These are phyloP conservation scores for Cicer bijugum DNA, from an alignment of 306 rosid species.

Conservation along the genomic window DNA sequence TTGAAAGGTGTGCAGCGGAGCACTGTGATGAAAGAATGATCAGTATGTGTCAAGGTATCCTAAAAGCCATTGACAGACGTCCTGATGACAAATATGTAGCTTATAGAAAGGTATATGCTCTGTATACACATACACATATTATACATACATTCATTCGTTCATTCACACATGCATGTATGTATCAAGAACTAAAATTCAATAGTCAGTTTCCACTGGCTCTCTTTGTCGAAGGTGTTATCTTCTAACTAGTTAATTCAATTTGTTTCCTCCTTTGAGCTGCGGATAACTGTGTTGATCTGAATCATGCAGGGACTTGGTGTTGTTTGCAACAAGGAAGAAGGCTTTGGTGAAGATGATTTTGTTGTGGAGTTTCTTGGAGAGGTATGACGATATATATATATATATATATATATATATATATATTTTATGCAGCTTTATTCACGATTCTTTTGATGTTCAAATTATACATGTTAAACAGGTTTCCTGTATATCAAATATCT, in stretches of 20 bases:
- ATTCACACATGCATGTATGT: background rate
- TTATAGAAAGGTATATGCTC: constrained; percentile 76
- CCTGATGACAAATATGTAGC: constrained; percentile 94
- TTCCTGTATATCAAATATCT: constrained; percentile 26
- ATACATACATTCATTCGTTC: background rate
- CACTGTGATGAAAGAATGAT: constrained; percentile 59
- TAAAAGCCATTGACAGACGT: constrained; percentile 76
- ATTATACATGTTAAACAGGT: constrained; percentile 9
- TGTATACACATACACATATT: background rate
- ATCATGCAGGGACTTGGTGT: constrained; percentile 89
- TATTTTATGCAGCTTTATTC: background rate
- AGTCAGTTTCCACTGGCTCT: constrained; percentile 10
- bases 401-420: background rate
- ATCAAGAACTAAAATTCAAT: constrained; percentile 14
- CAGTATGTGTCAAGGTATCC: constrained; percentile 78
- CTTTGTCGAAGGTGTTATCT: constrained; percentile 5
- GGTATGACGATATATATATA: constrained; percentile 57
- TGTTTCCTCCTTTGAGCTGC: constrained; percentile 17
- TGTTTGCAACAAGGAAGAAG: constrained; percentile 87
- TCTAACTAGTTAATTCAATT: constrained; percentile 12
- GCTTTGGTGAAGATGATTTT: constrained; percentile 85
- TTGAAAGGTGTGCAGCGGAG: constrained; percentile 66
- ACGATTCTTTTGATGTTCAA: constrained; percentile 15
- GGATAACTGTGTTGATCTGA: constrained; percentile 44
- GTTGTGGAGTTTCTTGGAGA: constrained; percentile 97